A percentile compares a stretch with the other conserved stretches of the same genome.
phyloP scores from a whole-genome alignment of 2,329 filamentous ascomycete genomes.

The Xylaria sp. region DNA sequence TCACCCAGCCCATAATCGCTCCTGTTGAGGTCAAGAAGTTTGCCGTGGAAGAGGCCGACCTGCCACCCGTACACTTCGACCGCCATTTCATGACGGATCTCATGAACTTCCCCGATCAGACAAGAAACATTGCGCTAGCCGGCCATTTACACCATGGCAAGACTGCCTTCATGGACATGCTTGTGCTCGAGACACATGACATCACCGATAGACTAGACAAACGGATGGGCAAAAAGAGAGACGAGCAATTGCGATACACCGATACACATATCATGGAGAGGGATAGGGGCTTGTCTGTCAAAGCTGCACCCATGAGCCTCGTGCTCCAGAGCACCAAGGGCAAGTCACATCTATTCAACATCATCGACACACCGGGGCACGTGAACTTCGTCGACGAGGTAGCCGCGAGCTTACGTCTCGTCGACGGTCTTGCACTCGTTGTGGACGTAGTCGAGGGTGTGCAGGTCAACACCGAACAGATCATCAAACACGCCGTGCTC shows the following conservation, averaged over 20 bases:
- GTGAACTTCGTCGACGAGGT: slow-evolving; percentile 99
- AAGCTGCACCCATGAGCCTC: slow-evolving; percentile 92
- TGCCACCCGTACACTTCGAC: slow-evolving; percentile 87
- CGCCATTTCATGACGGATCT: slow-evolving; percentile 93
- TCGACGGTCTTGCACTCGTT: slow-evolving; percentile 89
- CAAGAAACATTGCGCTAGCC: slow-evolving; percentile 87
- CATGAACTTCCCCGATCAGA: slow-evolving; percentile 95
- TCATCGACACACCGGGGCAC: slow-evolving; percentile 95
- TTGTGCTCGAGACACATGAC: slow-evolving; percentile 94
- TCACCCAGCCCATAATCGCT: slow-evolving; percentile 91
- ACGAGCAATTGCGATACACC: slow-evolving; percentile 93
- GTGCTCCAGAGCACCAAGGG: slow-evolving; percentile 86
- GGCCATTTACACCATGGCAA: slow-evolving; percentile 98
- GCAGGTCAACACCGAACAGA: slow-evolving; percentile 96
- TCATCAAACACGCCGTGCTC: slow-evolving; percentile 92
- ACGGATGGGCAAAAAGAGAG: slow-evolving; percentile 78
- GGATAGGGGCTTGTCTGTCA: slow-evolving; percentile 88
- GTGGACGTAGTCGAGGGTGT: slow-evolving; percentile 99
- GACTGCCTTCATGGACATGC: slow-evolving; percentile 97
- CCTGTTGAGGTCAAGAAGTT: slow-evolving; percentile 96
- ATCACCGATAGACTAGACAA: slow-evolving; percentile 79
- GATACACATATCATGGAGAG: slow-evolving; percentile 89
- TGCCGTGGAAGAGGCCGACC: slow-evolving; percentile 86
- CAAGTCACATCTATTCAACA: slow-evolving; percentile 94
- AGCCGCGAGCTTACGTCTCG: slow-evolving; percentile 82